These are phyloP conservation scores for Canariomyces notabilis DNA, from an alignment of 2,329 filamentous ascomycete genomes.

Conservation along the genomic window DNA sequence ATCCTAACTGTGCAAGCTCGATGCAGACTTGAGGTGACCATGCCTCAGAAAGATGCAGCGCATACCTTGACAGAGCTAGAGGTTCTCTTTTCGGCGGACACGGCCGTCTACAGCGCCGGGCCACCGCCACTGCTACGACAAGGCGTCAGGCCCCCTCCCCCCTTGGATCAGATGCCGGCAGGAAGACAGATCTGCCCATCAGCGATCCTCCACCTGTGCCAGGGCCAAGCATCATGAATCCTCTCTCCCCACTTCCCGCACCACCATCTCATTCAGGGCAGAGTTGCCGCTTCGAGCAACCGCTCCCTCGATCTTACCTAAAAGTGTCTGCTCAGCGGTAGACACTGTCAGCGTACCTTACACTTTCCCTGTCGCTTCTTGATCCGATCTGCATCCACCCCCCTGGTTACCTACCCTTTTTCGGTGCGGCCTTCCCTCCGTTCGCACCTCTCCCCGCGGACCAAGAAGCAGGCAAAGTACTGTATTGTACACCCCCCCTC, in stretches of 20 bases:
- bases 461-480: slow-evolving; percentile 17
- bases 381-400: slow-evolving; percentile 23
- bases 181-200: slow-evolving; percentile 26
- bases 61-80: slow-evolving; percentile 9
- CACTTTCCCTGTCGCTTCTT: slow-evolving; percentile 19
- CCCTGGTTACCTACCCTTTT: slow-evolving; percentile 6
- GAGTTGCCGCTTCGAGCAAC: slow-evolving; percentile 16
- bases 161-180: slow-evolving; percentile 23
- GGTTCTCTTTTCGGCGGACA: slow-evolving; percentile 10
- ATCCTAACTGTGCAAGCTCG: slow-evolving; percentile 11
- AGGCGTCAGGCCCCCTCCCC: slow-evolving; percentile 3
- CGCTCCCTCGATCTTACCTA: slow-evolving; percentile 15
- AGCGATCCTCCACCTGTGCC: slow-evolving; percentile 23
- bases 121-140: slow-evolving; percentile 8
- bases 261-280: slow-evolving; percentile 17
- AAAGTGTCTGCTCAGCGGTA: slow-evolving; percentile 7
- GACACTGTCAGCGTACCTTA: slow-evolving; percentile 9
- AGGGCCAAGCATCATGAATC: slow-evolving; percentile 20
- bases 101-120: slow-evolving; percentile 11
- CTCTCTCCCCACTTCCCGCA: slow-evolving; percentile 22
- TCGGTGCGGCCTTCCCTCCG: slow-evolving; percentile 3
- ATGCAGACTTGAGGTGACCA: slow-evolving; percentile 16
- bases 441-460: slow-evolving; percentile 16
- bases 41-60: slow-evolving; percentile 6
- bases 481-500: slow-evolving; percentile 19